A percentile compares a stretch with the other conserved stretches of the same genome.
Evolutionary conservation across 75 land plant species (phyloP).

Genomic region (Adiantum capillusveneris): DNA sequence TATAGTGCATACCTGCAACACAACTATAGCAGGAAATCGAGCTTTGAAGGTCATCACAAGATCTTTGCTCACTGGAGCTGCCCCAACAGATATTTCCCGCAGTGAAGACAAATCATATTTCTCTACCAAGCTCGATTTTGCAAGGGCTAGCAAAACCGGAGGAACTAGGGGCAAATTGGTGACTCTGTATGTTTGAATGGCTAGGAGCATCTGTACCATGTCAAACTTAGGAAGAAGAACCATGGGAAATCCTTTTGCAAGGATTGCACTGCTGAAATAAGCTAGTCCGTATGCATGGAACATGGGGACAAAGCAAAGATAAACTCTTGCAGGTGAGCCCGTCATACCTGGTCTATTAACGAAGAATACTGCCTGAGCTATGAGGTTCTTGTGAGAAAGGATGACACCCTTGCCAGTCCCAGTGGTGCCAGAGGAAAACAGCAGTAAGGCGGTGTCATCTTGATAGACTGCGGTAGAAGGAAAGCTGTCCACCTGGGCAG

Average conservation of each 20-base stretch:
- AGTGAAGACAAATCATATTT: conserved; percentile 20
- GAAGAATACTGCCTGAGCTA: conserved; percentile 8
- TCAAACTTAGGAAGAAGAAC: conserved; percentile 14
- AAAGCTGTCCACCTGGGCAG: background rate
- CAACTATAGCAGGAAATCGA: conserved; percentile 47
- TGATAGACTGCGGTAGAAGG: conserved; percentile 8
- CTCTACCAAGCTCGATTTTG: background rate
- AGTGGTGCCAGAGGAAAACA: conserved; percentile 32
- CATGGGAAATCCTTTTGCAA: background rate
- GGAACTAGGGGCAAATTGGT: conserved; percentile 18
- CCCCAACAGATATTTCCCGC: conserved; percentile 3
- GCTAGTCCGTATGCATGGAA: conserved; percentile 19
- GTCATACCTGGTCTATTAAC: background rate
- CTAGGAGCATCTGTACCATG: conserved; percentile 4
- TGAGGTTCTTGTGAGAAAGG: conserved; percentile 19
- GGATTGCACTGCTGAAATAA: background rate
- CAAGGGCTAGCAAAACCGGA: conserved; percentile 11
- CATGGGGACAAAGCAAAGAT: conserved; percentile 11
- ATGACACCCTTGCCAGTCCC: conserved; percentile 26
- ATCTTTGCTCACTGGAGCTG: conserved; percentile 17
- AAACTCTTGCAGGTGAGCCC: conserved; percentile 2
- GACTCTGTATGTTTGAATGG: conserved; percentile 11
- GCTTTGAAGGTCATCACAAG: conserved; percentile 46
- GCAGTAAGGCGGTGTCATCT: conserved; percentile 16
- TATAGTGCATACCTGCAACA: conserved; percentile 22